Evolutionary conservation across 306 rosid species (phyloP), one percentile per base, ranked within the genome.

Genomic region (Trifolium repens): DNA sequence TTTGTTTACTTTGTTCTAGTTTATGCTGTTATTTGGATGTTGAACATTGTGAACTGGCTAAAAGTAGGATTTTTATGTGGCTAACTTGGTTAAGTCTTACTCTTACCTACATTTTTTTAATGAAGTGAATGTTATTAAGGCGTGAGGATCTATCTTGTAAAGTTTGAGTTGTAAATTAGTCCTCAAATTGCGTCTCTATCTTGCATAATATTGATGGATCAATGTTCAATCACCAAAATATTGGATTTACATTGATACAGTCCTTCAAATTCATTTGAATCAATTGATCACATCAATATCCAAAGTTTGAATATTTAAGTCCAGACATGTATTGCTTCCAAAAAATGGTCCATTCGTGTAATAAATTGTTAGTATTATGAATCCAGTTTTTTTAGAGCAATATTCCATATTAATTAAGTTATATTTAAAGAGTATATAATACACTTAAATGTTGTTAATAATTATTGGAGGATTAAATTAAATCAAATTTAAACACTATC

Each of bases 1-100:
- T 27, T 34, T 74, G 67, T 62, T 65, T 46, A 39, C 59, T 32
- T 63, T 12, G 19, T 49, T 78, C 46, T 47, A 30, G 57, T 35
- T 59, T 67, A 30, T 80, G 76, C 46, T 71, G 50, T 61, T 69
- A 34, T 42, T 46, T 73, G 80, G 46, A 79, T 62, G 27, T 65
- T 73, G 53, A 32, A 4, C 47, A 58, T 71, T 75, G 32, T 26
- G 12, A 34, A 37, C 63, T n/a, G 58, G 9, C 75, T 27, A n/a
- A 30, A 30, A 22, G 66, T 55, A 57, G 55, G 70, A 64, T 64
- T 6, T 73, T 73, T 32, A 57, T 32, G 76, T 71, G 80, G 69
- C 40, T 60, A 39, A 52, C 27, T 9, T 58, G n/a, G 62, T 70
- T 17, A 17, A 13, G 57, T 76, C 19, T 11, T 19, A 5, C 27